These are phyloP conservation scores for Geranium incanum DNA, from an alignment of 441 rosid genomes.

Conservation along the genomic window DNA sequence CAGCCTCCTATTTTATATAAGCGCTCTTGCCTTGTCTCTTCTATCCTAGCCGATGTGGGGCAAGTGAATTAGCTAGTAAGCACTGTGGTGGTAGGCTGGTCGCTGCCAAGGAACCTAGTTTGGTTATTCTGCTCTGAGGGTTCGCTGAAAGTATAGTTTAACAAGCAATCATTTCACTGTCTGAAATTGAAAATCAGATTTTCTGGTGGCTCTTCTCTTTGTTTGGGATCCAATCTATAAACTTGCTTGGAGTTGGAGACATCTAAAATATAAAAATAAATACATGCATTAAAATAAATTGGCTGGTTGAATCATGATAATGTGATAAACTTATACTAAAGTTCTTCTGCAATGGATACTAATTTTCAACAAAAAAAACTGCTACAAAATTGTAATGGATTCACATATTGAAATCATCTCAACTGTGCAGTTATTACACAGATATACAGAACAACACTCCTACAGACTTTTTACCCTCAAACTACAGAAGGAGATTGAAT, in stretches of 20 bases:
- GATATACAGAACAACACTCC: constrained; percentile 26
- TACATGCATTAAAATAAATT: too few relatives aligned
- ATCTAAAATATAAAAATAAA: too few relatives aligned
- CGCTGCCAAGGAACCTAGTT: background rate
- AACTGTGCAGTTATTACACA: constrained; percentile 15
- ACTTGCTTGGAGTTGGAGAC: too few relatives aligned
- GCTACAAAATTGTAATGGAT: constrained; percentile 11
- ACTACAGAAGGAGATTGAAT: constrained; percentile 12
- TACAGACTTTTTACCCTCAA: constrained; percentile 26
- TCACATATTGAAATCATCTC: constrained; percentile 9
- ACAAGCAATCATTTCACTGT: too few relatives aligned
- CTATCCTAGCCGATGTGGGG: background rate
- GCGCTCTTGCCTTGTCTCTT: background rate
- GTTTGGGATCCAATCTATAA: too few relatives aligned
- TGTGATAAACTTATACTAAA: too few relatives aligned
- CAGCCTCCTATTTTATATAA: background rate
- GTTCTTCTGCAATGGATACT: too few relatives aligned
- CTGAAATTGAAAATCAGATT: too few relatives aligned
- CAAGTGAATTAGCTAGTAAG: background rate
- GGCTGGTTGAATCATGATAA: too few relatives aligned
- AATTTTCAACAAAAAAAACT: too few relatives aligned
- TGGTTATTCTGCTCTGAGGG: background rate
- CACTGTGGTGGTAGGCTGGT: too few relatives aligned
- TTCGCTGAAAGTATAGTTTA: background rate
- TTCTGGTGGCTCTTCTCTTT: too few relatives aligned